phyloP scores from a whole-genome alignment of 768 basidiomycete species.

The Kwoniella heveanensis region DNA sequence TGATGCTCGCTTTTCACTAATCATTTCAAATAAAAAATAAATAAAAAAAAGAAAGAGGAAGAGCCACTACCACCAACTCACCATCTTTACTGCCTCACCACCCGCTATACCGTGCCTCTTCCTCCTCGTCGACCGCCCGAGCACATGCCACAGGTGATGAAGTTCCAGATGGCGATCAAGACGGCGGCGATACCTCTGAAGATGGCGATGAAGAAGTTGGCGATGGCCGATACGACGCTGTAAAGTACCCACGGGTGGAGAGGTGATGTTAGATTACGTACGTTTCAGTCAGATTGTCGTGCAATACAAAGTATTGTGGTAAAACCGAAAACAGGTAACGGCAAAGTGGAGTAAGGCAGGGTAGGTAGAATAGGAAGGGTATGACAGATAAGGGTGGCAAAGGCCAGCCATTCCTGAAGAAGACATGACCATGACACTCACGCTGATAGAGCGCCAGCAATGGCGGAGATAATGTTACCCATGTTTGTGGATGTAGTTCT shows the following conservation, averaged over 20 bases:
- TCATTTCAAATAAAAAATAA: too few species aligned
- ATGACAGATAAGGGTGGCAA: not conserved
- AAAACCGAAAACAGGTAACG: too few species aligned
- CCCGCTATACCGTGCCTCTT: constrained; percentile 43
- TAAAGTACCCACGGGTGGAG: not conserved
- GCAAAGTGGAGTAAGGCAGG: not conserved
- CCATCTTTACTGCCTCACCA: constrained; percentile 30
- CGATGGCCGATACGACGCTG: constrained; percentile 35
- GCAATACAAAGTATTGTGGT: too few species aligned
- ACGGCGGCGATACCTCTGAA: constrained; percentile 44
- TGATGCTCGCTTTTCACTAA: too few species aligned
- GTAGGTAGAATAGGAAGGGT: too few species aligned
- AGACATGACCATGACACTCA: not conserved
- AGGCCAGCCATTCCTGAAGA: too few species aligned
- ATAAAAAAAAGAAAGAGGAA: too few species aligned
- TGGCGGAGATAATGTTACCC: constrained; percentile 47
- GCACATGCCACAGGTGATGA: constrained; percentile 46
- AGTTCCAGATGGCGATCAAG: constrained; percentile 44
- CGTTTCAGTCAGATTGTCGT: too few species aligned
- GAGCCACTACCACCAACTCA: too few species aligned
- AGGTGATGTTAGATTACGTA: too few species aligned
- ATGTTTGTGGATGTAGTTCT: constrained; percentile 18
- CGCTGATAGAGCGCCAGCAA: constrained; percentile 19
- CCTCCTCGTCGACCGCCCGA: constrained; percentile 43
- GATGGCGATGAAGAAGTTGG: constrained; percentile 42